Evolutionary conservation across 2,329 filamentous ascomycete species (phyloP).

Genomic region (Paracoccidioides brasiliensis): DNA sequence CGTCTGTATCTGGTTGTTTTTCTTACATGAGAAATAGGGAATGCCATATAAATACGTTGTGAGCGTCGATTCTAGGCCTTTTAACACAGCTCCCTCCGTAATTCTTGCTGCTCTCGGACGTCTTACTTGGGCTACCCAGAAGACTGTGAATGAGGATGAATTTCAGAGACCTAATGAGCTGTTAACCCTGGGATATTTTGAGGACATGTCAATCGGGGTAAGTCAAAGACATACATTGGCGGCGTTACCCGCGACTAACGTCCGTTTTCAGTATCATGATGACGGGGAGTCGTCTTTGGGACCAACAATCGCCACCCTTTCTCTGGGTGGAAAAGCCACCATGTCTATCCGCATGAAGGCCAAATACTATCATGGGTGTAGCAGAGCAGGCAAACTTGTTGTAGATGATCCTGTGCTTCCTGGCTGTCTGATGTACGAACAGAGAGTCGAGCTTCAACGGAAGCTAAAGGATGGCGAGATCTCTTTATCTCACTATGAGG

Average conservation of each 20-base stretch:
- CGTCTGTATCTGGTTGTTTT: background rate
- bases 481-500: slow-evolving; percentile 13
- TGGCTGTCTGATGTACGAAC: slow-evolving; percentile 17
- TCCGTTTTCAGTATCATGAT: slow-evolving; percentile 38
- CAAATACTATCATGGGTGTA: slow-evolving; percentile 29
- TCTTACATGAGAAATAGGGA: slow-evolving; percentile 25
- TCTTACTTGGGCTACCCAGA: slow-evolving; percentile 40
- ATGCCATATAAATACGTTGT: slow-evolving; percentile 50
- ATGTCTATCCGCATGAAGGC: slow-evolving; percentile 45
- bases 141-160: slow-evolving; percentile 21
- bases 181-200: slow-evolving; percentile 43
- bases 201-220: slow-evolving; percentile 41
- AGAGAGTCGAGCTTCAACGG: slow-evolving; percentile 16
- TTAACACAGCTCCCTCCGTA: slow-evolving; percentile 28
- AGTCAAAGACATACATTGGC: slow-evolving; percentile 8
- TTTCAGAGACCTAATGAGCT: slow-evolving; percentile 41
- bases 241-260: background rate
- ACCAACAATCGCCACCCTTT: slow-evolving; percentile 42
- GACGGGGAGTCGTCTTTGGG: slow-evolving; percentile 45
- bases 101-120: slow-evolving; percentile 37
- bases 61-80: slow-evolving; percentile 32
- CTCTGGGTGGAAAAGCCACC: slow-evolving; percentile 38
- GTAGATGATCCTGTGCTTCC: slow-evolving; percentile 21
- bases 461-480: slow-evolving; percentile 13
- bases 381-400: slow-evolving; percentile 12